A percentile compares a stretch with the other conserved stretches of the same genome.
These are phyloP conservation scores for Colletotrichum echinochloae DNA, from an alignment of 2,329 filamentous ascomycete genomes.

Conservation along the genomic window DNA sequence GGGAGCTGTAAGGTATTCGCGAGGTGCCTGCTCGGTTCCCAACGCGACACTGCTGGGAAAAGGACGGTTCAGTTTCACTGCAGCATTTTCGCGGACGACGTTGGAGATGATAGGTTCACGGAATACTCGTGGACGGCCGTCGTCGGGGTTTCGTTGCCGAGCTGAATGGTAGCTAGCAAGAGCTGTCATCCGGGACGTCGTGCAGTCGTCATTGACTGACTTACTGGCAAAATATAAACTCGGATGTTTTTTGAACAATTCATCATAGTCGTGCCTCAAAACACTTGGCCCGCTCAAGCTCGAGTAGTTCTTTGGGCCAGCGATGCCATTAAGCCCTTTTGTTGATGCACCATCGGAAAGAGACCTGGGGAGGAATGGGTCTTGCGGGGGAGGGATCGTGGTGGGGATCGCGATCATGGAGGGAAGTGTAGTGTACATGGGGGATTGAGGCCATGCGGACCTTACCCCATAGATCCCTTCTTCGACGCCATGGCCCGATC, in stretches of 20 bases:
- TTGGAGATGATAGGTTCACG: not conserved
- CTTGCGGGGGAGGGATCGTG: slow-evolving; percentile 21
- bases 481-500: not conserved
- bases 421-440: not conserved
- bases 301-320: not conserved
- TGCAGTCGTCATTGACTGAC: not conserved
- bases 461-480: not conserved
- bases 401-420: slow-evolving; percentile 10
- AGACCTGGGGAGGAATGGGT: slow-evolving; percentile 19
- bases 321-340: not conserved
- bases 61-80: not conserved
- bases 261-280: not conserved
- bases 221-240: not conserved
- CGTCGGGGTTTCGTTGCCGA: not conserved
- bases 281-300: not conserved
- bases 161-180: not conserved
- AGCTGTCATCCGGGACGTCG: not conserved
- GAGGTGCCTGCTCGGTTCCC: not conserved
- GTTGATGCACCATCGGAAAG: not conserved
- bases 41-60: not conserved
- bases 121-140: not conserved
- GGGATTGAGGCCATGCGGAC: not conserved
- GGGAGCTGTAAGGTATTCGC: not conserved
- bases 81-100: not conserved
- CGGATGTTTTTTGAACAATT: not conserved